Evolutionary conservation across 306 rosid genomes (phyloP).

Genomic region (Ammopiptanthus mongolicus): DNA sequence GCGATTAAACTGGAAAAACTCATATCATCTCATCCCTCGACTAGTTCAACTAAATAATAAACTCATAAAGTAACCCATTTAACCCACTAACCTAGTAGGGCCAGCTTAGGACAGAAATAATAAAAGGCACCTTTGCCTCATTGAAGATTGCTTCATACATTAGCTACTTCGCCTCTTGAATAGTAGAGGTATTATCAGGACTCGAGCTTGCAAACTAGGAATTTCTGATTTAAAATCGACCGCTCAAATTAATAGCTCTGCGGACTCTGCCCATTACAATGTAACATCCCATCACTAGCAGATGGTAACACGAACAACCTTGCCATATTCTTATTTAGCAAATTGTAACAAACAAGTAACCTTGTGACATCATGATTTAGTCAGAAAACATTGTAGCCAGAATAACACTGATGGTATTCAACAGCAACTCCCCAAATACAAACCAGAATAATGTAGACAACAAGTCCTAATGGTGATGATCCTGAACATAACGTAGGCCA

Average conservation of each 20-base stretch:
- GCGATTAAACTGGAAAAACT: no score
- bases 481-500: constrained; percentile 76
- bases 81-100: not conserved
- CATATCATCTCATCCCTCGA: no score
- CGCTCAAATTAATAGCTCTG: not conserved
- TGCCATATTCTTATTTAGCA: constrained; percentile 44
- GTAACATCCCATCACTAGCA: not conserved
- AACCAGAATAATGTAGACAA: constrained; percentile 14
- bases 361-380: constrained; percentile 27
- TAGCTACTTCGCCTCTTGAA: not conserved
- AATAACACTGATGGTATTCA: constrained; percentile 19
- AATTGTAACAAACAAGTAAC: constrained; percentile 21
- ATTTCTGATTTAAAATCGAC: not conserved
- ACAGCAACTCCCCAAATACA: constrained; percentile 18
- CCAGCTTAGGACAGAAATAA: not conserved
- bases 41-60: not conserved
- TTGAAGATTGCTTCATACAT: not conserved
- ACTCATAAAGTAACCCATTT: not conserved
- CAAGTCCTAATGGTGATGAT: constrained; percentile 64
- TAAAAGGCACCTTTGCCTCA: not conserved
- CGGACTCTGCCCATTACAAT: not conserved
- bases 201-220: not conserved
- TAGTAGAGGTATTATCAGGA: not conserved
- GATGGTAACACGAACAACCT: constrained; percentile 22
- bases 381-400: constrained; percentile 14